Evolutionary conservation across 1,284 basidiomycete genomes (phyloP), one percentile per base, ranked within the genome.

Genomic region (Boletus semigastroideus): DNA sequence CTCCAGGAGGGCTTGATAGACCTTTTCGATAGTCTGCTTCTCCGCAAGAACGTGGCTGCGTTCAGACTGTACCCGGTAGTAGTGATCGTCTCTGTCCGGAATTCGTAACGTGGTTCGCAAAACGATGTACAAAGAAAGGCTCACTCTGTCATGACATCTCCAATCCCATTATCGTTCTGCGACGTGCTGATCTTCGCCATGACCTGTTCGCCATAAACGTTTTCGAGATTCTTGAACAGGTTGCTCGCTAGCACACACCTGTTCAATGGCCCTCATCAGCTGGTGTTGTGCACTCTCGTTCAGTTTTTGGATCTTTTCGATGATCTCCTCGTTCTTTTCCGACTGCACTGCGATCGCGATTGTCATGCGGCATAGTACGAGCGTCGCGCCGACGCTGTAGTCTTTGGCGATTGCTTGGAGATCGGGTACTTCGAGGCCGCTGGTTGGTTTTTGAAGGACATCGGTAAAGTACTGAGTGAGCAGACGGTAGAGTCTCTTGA

Each of bases 261-360:
- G 84, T 70, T 93, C 91, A 55, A 93, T 93, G 49, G 89, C 85
- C 70, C 80, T 87, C 92, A 94, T 91, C 52, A 93, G 72, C 64
- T 83, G 75, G 70, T 90, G 87, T 70, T 96, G 93, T 61, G 93
- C 86, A 25, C 74, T 77, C 68, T 93, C 85, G 50, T 80, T 83
- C 57, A 95, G 72, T 4, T 78, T 77, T 66, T 94, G 92, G 44
- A 96, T 94, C 65, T 84, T 88, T 61, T 84, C 84, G 54, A 94
- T 92, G 58, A 92, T 89, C 49, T 84, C 81, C 68, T 87, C 82
- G 62, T 92, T 93, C 70, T 82, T 81, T 67, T 91, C 87, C 66
- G 90, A 92, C 65, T 97, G 91, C 2, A 97, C 94, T 0, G 94
- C 91, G 59, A 98, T 93, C 5, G 91, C 92, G 44, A 98, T 90